phyloP scores from a whole-genome alignment of 345 rosid genomes.

The Eucalyptus coolabah region DNA sequence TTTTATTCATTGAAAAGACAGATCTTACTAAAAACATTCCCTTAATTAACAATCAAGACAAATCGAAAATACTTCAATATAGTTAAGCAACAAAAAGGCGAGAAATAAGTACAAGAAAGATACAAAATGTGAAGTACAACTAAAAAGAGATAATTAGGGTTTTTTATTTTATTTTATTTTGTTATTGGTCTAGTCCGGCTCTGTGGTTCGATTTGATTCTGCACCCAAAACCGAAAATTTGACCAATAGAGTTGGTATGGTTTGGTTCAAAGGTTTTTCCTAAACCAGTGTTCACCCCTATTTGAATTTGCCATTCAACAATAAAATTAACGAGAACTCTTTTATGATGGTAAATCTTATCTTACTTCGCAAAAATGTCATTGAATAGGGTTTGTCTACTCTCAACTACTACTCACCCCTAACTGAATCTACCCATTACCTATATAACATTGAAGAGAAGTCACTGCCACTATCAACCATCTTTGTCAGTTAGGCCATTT shows the following conservation, averaged over 20 bases:
- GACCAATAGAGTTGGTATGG: accelerated
- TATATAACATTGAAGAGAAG: not conserved
- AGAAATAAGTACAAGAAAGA: not conserved
- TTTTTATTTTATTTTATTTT: not conserved
- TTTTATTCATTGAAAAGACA: not conserved
- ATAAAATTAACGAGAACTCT: not conserved
- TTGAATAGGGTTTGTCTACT: not conserved
- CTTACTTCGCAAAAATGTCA: not conserved
- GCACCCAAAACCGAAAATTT: accelerated
- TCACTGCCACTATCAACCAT: not conserved
- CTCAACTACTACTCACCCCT: not conserved
- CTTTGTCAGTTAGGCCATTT: not conserved
- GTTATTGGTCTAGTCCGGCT: not conserved
- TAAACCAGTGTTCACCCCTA: accelerated
- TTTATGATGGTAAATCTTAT: not conserved
- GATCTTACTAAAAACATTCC: not conserved
- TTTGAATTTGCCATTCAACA: not conserved
- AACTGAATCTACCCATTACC: not conserved
- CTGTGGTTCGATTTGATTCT: accelerated
- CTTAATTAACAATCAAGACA: not conserved
- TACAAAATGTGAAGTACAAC: not conserved
- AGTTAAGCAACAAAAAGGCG: not conserved
- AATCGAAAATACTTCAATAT: not conserved
- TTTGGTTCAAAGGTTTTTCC: not conserved
- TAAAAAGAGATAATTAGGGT: not conserved